Conservation (phyloP, 179 eudicot species). For the Gypsophila paniculata region DNA sequence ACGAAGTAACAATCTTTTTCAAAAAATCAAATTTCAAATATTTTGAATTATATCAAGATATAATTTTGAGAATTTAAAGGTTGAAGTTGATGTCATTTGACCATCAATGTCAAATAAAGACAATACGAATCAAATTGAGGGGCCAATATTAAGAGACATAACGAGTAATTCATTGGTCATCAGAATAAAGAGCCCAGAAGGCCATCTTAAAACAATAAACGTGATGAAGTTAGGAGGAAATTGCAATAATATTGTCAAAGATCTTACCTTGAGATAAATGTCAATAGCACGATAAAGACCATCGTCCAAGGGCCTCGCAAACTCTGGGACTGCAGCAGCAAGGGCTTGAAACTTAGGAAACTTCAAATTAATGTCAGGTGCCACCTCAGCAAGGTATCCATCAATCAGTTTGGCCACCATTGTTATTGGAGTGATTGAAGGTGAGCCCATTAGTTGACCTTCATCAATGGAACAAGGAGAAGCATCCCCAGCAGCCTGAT, state of each 20-base stretch:
- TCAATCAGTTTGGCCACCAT: slow-evolving; percentile 55
- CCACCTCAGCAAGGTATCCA: slow-evolving; percentile 52
- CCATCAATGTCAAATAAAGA: too few relatives aligned
- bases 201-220: too few relatives aligned
- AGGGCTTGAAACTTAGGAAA: slow-evolving; percentile 40
- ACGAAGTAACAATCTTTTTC: not conserved
- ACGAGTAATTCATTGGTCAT: too few relatives aligned
- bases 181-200: too few relatives aligned
- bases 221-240: too few relatives aligned
- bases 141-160: too few relatives aligned
- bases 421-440: slow-evolving; percentile 74
- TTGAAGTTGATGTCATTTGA: too few relatives aligned
- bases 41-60: too few relatives aligned
- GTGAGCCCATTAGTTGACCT: slow-evolving; percentile 65
- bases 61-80: too few relatives aligned
- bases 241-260: too few relatives aligned
- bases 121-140: too few relatives aligned
- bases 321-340: slow-evolving; percentile 45
- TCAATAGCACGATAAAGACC: slow-evolving; percentile 51
- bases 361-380: slow-evolving; percentile 48
- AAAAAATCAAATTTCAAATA: too few relatives aligned
- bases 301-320: slow-evolving; percentile 45
- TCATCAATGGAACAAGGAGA: slow-evolving; percentile 76
- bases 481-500: slow-evolving; percentile 59
- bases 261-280: slow-evolving; percentile 44